These are phyloP conservation scores for Aphanomyces invadans DNA, from an alignment of 352 stramenopile species.

Conservation along the genomic window DNA sequence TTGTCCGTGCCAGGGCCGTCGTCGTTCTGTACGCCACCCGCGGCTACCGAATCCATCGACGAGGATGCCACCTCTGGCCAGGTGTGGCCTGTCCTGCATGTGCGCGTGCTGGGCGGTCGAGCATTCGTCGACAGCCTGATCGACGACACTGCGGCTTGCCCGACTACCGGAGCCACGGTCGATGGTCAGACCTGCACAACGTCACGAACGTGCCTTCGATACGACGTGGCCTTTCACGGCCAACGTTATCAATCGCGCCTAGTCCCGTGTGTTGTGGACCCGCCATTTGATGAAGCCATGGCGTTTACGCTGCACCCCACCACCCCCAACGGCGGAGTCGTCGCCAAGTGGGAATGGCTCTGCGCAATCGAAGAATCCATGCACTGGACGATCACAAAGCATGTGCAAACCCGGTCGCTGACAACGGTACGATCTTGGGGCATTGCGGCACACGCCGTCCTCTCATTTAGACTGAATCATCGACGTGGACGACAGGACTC, in stretches of 20 bases:
- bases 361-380: slow-evolving; percentile 57
- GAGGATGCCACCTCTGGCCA: not conserved
- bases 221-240: slow-evolving; percentile 45
- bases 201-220: slow-evolving; percentile 43
- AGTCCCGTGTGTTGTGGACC: slow-evolving; percentile 47
- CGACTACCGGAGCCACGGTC: slow-evolving; percentile 1
- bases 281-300: slow-evolving; percentile 63
- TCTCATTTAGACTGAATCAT: no score
- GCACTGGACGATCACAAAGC: slow-evolving; percentile 52
- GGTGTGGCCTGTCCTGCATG: slow-evolving; percentile 31
- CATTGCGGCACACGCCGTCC: no score
- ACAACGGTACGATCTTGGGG: no score
- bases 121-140: slow-evolving; percentile 71
- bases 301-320: slow-evolving; percentile 41
- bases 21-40: no score
- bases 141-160: slow-evolving; percentile 20
- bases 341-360: slow-evolving; percentile 55
- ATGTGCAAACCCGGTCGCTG: slow-evolving; percentile 17
- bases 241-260: slow-evolving; percentile 45
- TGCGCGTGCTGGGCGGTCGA: slow-evolving; percentile 47
- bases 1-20: not conserved
- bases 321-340: slow-evolving; percentile 28
- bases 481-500: not conserved
- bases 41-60: not conserved
- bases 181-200: slow-evolving; percentile 20